These are phyloP conservation scores for Helenozyma baotianmanensis DNA, from an alignment of 805 yeast species.

Conservation along the genomic window DNA sequence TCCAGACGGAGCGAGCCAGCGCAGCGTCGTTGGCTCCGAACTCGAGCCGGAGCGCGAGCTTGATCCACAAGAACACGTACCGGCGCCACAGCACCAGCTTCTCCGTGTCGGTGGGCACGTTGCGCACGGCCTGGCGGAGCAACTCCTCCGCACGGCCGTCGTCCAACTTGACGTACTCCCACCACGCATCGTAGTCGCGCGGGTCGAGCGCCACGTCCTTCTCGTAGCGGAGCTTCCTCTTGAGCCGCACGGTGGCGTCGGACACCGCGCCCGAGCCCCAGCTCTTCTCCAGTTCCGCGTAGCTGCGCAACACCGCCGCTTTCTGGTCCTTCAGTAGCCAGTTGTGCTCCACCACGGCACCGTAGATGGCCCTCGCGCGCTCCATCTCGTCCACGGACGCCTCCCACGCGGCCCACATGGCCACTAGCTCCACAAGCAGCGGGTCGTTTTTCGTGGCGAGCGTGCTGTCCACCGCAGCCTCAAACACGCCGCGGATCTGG, in stretches of 20 bases:
- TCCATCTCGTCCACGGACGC: conserved; percentile 53
- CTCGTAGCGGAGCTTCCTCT: conserved; percentile 56
- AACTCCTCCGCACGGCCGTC: conserved; percentile 34
- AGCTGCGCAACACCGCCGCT: conserved; percentile 24
- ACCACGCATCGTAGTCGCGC: conserved; percentile 74
- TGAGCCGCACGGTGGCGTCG: conserved; percentile 47
- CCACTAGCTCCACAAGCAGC: conserved; percentile 22
- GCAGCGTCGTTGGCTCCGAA: conserved; percentile 37
- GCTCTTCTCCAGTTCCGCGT: conserved; percentile 60
- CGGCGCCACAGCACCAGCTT: conserved; percentile 54
- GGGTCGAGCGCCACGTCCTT: conserved; percentile 43
- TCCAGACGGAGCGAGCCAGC: conserved; percentile 48
- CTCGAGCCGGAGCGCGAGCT: conserved; percentile 63
- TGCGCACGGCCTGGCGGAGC: conserved; percentile 42
- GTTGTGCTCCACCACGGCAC: conserved; percentile 40
- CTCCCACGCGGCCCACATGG: conserved; percentile 72
- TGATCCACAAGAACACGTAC: conserved; percentile 67
- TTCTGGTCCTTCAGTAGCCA: conserved; percentile 8
- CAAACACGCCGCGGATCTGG: conserved; percentile 58
- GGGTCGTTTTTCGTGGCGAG: conserved; percentile 12
- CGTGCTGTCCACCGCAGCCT: conserved; percentile 58
- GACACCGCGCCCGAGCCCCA: conserved; percentile 53
- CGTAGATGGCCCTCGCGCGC: conserved; percentile 56
- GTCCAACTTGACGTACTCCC: conserved; percentile 58
- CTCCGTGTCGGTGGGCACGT: conserved; percentile 28